Evolutionary conservation across 768 basidiomycete genomes (phyloP).

Genomic region (Russula dissimulans): DNA sequence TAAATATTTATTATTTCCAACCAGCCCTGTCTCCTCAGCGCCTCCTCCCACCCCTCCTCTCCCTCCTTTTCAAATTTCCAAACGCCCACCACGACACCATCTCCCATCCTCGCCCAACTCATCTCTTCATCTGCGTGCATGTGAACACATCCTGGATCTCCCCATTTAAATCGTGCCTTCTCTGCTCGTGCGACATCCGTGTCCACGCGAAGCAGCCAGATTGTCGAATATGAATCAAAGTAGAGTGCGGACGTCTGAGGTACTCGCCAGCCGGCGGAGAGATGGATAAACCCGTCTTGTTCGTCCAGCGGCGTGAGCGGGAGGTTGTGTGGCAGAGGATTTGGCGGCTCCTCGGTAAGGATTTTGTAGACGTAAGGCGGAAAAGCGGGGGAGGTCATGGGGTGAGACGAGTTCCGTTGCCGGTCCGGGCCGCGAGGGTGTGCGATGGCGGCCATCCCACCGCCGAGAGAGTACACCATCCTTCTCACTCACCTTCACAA

Average conservation of each 20-base stretch:
- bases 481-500: conserved; percentile 47
- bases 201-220: conserved; percentile 25
- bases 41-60: background rate
- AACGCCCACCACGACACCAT: conserved; percentile 4
- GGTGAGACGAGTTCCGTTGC: background rate
- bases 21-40: background rate
- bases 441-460: conserved; percentile 11
- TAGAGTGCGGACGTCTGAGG: conserved; percentile 32
- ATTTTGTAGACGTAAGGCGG: conserved; percentile 33
- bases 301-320: conserved; percentile 24
- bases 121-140: conserved; percentile 9
- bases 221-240: conserved; percentile 26
- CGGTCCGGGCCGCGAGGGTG: background rate
- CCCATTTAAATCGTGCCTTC: conserved; percentile 24
- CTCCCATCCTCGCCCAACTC: conserved; percentile 9
- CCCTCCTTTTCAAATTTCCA: background rate
- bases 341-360: conserved; percentile 26
- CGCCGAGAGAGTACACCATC: conserved; percentile 30
- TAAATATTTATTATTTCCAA: background rate
- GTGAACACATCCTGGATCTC: conserved; percentile 20
- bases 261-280: conserved; percentile 33
- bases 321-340: conserved; percentile 13
- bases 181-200: conserved; percentile 18
- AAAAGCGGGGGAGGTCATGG: background rate
- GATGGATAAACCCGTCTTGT: conserved; percentile 40